These are phyloP conservation scores for Phytophthora rubi DNA, from an alignment of 352 stramenopile species.

Conservation along the genomic window DNA sequence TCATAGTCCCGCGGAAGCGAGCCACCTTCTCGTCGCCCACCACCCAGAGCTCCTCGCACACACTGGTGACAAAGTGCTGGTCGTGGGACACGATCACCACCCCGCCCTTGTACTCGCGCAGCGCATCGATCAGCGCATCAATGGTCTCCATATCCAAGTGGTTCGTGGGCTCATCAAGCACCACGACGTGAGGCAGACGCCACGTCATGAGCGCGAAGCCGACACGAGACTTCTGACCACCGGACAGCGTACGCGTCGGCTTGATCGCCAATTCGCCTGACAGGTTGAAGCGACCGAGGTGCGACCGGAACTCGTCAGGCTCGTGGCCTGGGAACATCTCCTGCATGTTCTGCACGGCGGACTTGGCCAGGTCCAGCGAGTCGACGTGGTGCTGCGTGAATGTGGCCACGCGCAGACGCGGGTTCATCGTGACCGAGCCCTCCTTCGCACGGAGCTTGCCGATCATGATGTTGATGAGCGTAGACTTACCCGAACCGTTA, in stretches of 20 bases:
- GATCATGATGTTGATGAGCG: slow-evolving; percentile 97
- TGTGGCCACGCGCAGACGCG: slow-evolving; percentile 92
- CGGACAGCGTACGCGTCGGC: slow-evolving; percentile 94
- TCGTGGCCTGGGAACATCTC: slow-evolving; percentile 89
- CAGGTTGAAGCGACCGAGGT: slow-evolving; percentile 97
- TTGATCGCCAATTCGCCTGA: slow-evolving; percentile 95
- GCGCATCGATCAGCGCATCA: slow-evolving; percentile 93
- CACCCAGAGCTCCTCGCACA: slow-evolving; percentile 95
- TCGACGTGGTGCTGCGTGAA: slow-evolving; percentile 98
- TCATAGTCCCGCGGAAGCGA: slow-evolving; percentile 80
- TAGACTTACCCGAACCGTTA: slow-evolving; percentile 95
- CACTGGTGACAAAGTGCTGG: slow-evolving; percentile 97
- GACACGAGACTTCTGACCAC: slow-evolving; percentile 95
- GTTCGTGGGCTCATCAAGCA: slow-evolving; percentile 98
- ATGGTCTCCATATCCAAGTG: slow-evolving; percentile 95
- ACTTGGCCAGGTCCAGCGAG: slow-evolving; percentile 93
- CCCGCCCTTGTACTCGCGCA: slow-evolving; percentile 96
- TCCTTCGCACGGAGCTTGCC: slow-evolving; percentile 90
- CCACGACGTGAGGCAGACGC: slow-evolving; percentile 95
- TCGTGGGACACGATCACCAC: slow-evolving; percentile 98
- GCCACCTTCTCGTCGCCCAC: slow-evolving; percentile 79
- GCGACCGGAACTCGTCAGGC: slow-evolving; percentile 91
- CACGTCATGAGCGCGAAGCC: slow-evolving; percentile 97
- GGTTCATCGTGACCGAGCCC: slow-evolving; percentile 92
- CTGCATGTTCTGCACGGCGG: slow-evolving; percentile 92